Evolutionary conservation across 768 basidiomycete genomes (phyloP).

Genomic region (Pisolithus orientalis): DNA sequence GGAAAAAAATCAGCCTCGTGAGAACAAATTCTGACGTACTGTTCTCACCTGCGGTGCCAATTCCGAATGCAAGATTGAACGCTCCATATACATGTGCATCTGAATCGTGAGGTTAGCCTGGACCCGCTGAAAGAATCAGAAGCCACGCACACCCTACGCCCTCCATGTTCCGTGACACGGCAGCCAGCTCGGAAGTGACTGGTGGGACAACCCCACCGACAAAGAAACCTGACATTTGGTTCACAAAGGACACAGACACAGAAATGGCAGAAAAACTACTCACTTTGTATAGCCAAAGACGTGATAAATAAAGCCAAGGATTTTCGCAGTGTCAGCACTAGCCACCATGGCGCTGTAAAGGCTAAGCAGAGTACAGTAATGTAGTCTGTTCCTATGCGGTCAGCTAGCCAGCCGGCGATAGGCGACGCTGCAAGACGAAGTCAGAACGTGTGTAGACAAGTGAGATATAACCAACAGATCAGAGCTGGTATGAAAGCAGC

Average conservation of each 20-base stretch:
- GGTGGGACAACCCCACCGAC: slow-evolving; percentile 54
- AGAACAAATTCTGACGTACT: not conserved
- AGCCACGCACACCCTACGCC: slow-evolving; percentile 60
- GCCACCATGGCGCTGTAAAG: slow-evolving; percentile 60
- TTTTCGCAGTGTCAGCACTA: slow-evolving; percentile 47
- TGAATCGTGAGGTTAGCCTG: slow-evolving; percentile 17
- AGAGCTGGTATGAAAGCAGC: slow-evolving; percentile 59
- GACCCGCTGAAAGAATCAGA: not conserved
- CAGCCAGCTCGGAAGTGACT: slow-evolving; percentile 60
- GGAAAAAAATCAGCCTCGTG: slow-evolving; percentile 2
- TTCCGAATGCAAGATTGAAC: slow-evolving; percentile 65
- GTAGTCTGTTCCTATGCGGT: slow-evolving; percentile 52
- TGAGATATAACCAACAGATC: slow-evolving; percentile 43
- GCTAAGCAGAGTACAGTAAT: slow-evolving; percentile 42
- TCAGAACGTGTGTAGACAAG: not conserved
- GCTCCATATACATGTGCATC: slow-evolving; percentile 72
- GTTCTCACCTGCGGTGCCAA: slow-evolving; percentile 53
- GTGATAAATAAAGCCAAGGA: slow-evolving; percentile 36
- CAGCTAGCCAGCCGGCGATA: slow-evolving; percentile 51
- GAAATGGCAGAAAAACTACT: slow-evolving; percentile 19
- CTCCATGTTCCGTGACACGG: slow-evolving; percentile 46
- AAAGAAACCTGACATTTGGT: slow-evolving; percentile 47
- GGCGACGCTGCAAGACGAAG: slow-evolving; percentile 42
- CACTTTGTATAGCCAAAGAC: slow-evolving; percentile 50
- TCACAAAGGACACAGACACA: not conserved